Conservation (phyloP, 331 rosid genomes). For the Quercus lobata region DNA sequence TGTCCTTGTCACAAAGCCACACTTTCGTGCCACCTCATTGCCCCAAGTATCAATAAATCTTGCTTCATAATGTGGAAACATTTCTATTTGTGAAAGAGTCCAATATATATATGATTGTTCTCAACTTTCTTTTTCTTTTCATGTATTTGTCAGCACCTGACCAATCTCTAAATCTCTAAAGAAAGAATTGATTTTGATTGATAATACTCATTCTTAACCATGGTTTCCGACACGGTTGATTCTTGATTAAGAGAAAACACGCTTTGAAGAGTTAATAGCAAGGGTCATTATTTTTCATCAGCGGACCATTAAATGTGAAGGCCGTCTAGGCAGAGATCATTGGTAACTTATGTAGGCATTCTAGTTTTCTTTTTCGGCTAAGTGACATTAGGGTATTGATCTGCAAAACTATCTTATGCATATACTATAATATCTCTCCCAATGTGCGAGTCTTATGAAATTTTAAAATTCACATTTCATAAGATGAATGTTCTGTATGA, state of each 20-base stretch:
- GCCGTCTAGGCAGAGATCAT: too few relatives aligned
- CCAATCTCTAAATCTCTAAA: background rate
- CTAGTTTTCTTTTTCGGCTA: too few relatives aligned
- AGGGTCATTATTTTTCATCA: background rate
- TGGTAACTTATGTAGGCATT: too few relatives aligned
- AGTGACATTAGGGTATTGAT: too few relatives aligned
- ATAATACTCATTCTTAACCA: background rate
- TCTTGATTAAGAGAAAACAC: background rate
- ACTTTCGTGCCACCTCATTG: background rate
- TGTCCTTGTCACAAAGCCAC: background rate
- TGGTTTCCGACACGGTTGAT: background rate
- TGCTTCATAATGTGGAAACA: conserved; percentile 1
- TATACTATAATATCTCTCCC: too few relatives aligned
- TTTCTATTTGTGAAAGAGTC: background rate
- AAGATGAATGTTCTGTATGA: too few relatives aligned
- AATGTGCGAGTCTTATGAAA: too few relatives aligned
- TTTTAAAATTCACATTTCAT: too few relatives aligned
- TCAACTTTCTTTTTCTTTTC: background rate
- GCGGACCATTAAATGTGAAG: too few relatives aligned
- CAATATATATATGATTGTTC: too few relatives aligned
- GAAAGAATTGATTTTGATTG: background rate
- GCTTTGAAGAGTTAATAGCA: background rate
- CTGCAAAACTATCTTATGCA: too few relatives aligned
- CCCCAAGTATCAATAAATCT: background rate
- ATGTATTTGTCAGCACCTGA: background rate